A percentile compares a stretch with the other conserved stretches of the same genome.
Conservation (phyloP, 208 protist species). For the Naegleria lovaniensis region DNA sequence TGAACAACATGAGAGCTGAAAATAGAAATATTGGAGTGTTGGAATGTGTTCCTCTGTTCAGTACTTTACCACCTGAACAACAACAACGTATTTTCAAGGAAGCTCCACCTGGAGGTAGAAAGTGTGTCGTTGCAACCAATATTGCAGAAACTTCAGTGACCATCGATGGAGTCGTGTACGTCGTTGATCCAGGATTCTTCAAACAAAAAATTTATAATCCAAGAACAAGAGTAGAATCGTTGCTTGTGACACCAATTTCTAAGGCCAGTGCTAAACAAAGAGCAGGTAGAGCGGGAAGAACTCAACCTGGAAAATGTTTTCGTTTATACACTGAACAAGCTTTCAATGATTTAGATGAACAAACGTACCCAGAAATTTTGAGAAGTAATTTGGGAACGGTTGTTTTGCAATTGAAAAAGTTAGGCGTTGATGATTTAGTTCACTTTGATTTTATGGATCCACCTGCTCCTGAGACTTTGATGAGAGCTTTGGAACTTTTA, state of each 20-base stretch:
- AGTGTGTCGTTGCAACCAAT: constrained; percentile 97
- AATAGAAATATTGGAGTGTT: constrained; percentile 46
- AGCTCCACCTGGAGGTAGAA: constrained; percentile 53
- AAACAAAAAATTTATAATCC: constrained; percentile 97
- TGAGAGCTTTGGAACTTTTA: constrained; percentile 72
- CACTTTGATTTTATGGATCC: constrained; percentile 94
- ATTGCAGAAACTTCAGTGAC: constrained; percentile 99
- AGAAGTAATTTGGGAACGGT: constrained; percentile 72
- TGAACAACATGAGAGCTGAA: constrained; percentile 32
- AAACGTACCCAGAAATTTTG: constrained; percentile 75
- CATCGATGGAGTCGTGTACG: constrained; percentile 98
- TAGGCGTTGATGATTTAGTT: constrained; percentile 83
- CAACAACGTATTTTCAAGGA: constrained; percentile 37
- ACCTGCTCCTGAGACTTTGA: constrained; percentile 76
- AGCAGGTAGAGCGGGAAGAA: constrained; percentile 97
- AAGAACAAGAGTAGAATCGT: constrained; percentile 85
- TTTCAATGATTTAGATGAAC: constrained; percentile 39
- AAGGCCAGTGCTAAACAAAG: constrained; percentile 96
- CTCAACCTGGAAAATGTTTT: constrained; percentile 94
- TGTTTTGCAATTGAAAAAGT: constrained; percentile 86
- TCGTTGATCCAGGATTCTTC: constrained; percentile 96
- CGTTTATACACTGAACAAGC: constrained; percentile 83
- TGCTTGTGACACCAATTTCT: constrained; percentile 95
- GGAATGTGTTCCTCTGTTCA: constrained; percentile 63
- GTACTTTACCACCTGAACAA: not conserved